Evolutionary conservation across 768 basidiomycete species (phyloP), one percentile per base, ranked within the genome.

Genomic region (Kockovaella imperatae): DNA sequence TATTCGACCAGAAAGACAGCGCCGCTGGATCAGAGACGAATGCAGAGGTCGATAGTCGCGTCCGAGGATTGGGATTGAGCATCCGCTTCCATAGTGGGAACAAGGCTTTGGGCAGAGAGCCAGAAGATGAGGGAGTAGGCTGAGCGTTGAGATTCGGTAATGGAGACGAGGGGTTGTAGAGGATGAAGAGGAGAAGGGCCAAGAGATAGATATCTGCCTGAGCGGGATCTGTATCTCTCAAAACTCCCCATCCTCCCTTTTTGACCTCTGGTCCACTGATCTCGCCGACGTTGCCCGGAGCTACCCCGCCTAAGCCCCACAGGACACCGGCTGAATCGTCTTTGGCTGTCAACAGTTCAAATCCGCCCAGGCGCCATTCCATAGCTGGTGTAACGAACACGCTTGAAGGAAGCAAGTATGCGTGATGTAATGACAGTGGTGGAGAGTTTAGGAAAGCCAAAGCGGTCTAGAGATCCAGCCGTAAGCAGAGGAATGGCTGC

Each of bases 281-380:
- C 47, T 79, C 77, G 10, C 81, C 15, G 81, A 84, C 48, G 83
- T 64, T 49, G 79, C 69, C 32, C 78, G 78, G 36, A 81, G 87
- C 74, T 79, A 76, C 17, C 5, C 68, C 65, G 5, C 58, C 63
- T 18, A 65, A 35, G 7, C 57, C 64, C 67, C 69, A 93, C 64
- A 90, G 74, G 14, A 86, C 78, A 26, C 85, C 79, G 36, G 76
- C 69, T 13, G 86, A 82, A 44, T 96, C 91, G 58, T 81, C 85
- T 7, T 83, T 78, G 56, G 78, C 86, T 59, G 87, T 89, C 53
- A 95, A 70, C 0, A 93, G 73, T 62, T 99, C 95, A 62, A 97
- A 90, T 0, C 93, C 93, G 17, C 87, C 91, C 6, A 99, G 74
- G 64, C 87, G 87, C 95, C 93, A 97, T 74, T 99, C 95, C 4